phyloP scores from a whole-genome alignment of 2,329 filamentous ascomycete genomes.

The Metarhizium robertsii region DNA sequence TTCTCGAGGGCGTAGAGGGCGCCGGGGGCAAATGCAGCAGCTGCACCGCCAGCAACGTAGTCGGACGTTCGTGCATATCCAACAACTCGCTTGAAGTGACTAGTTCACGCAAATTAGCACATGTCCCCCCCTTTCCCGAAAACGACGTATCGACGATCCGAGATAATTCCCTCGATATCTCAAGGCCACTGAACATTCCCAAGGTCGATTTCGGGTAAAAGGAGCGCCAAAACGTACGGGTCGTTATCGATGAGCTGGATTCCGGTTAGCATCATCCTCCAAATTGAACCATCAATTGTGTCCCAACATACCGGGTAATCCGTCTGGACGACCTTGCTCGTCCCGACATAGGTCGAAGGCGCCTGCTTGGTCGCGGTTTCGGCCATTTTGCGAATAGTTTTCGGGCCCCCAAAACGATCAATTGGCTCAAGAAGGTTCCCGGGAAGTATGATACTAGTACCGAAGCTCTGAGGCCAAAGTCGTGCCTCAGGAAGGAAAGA shows the following conservation, averaged over 20 bases:
- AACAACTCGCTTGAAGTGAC: slow-evolving; percentile 85
- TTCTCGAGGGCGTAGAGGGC: slow-evolving; percentile 73
- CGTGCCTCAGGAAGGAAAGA: slow-evolving; percentile 13
- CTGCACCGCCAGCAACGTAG: slow-evolving; percentile 60
- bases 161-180: not conserved
- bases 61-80: slow-evolving; percentile 80
- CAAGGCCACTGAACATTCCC: not conserved
- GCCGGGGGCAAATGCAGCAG: slow-evolving; percentile 63
- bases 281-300: slow-evolving; percentile 13
- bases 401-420: slow-evolving; percentile 17
- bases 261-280: slow-evolving; percentile 10
- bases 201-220: not conserved
- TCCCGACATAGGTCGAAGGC: slow-evolving; percentile 24
- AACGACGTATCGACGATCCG: not conserved
- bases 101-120: slow-evolving; percentile 30
- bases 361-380: slow-evolving; percentile 29
- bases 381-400: slow-evolving; percentile 24
- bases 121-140: not conserved
- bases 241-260: slow-evolving; percentile 95
- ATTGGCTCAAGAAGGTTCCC: slow-evolving; percentile 7
- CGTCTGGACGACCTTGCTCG: slow-evolving; percentile 67
- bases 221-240: slow-evolving; percentile 54
- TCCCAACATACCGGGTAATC: slow-evolving; percentile 70
- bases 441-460: slow-evolving; percentile 7
- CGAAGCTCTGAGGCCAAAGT: slow-evolving; percentile 15